A percentile compares a stretch with the other conserved stretches of the same genome.
Evolutionary conservation across 2,329 filamentous ascomycete species (phyloP).

Genomic region (Triangularia setosa): DNA sequence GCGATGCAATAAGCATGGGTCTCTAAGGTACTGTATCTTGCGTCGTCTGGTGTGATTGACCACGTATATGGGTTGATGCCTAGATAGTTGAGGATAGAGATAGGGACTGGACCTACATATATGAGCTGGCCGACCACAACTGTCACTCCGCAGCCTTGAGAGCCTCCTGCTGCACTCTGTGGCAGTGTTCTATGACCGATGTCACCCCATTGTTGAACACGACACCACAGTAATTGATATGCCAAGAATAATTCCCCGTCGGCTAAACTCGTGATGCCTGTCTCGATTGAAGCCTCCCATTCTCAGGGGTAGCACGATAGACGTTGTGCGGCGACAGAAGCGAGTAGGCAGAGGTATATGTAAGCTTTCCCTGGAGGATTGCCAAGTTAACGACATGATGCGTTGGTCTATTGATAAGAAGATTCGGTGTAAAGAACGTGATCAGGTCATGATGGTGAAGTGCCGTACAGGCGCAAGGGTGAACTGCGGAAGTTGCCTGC

Average conservation of each 20-base stretch:
- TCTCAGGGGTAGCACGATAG: neutral
- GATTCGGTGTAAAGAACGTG: neutral
- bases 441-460: neutral
- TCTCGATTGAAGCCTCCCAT: neutral
- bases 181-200: neutral
- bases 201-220: neutral
- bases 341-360: neutral
- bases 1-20: too few species aligned
- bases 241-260: neutral
- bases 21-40: neutral
- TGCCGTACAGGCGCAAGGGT: neutral
- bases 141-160: neutral
- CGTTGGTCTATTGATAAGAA: neutral
- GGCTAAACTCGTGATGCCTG: neutral
- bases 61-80: neutral
- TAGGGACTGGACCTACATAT: neutral
- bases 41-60: neutral
- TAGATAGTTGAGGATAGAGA: neutral
- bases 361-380: neutral
- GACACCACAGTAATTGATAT: neutral
- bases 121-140: neutral
- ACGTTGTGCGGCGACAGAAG: neutral
- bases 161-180: neutral
- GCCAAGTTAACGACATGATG: neutral
- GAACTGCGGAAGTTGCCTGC: neutral